phyloP scores from a whole-genome alignment of 225 moss, liverwort and hornwort species.

The Sphagnum tenellum region DNA sequence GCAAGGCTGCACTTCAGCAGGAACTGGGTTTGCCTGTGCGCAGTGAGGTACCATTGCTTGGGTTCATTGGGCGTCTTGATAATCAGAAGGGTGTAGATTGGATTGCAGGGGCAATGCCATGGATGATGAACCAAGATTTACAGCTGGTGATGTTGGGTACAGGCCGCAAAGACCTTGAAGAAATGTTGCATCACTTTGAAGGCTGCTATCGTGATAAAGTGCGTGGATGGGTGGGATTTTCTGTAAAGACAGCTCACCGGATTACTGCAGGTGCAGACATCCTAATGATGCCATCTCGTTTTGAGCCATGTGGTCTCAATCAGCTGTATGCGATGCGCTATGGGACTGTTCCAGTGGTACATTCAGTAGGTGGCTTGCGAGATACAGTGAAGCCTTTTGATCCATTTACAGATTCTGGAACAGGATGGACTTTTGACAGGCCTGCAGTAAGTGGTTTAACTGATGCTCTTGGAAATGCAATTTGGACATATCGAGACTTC shows the following conservation, averaged over 20 bases:
- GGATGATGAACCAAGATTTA: conserved; percentile 73
- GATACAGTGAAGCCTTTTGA: conserved; percentile 76
- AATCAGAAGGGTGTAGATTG: conserved; percentile 66
- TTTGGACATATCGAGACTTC: conserved; percentile 73
- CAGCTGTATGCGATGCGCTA: conserved; percentile 80
- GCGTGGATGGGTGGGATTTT: conserved; percentile 84
- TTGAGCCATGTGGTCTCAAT: conserved; percentile 78
- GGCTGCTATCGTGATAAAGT: conserved; percentile 51
- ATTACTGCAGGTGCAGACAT: conserved; percentile 74
- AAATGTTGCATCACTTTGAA: conserved; percentile 58
- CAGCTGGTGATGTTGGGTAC: conserved; percentile 74
- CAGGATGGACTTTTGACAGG: conserved; percentile 65
- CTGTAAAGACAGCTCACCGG: conserved; percentile 55
- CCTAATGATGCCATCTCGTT: conserved; percentile 70
- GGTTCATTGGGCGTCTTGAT: conserved; percentile 75
- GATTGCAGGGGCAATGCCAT: conserved; percentile 67
- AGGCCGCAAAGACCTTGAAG: conserved; percentile 60
- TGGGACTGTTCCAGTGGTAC: conserved; percentile 72
- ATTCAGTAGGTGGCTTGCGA: conserved; percentile 62
- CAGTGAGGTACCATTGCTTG: conserved; percentile 54
- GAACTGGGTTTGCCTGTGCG: conserved; percentile 61
- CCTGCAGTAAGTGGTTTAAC: conserved; percentile 40
- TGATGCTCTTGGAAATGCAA: conserved; percentile 66
- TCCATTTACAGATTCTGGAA: conserved; percentile 54
- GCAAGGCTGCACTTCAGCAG: conserved; percentile 66